Evolutionary conservation across 2,329 filamentous ascomycete genomes (phyloP).

Genomic region (Phoma sp.): DNA sequence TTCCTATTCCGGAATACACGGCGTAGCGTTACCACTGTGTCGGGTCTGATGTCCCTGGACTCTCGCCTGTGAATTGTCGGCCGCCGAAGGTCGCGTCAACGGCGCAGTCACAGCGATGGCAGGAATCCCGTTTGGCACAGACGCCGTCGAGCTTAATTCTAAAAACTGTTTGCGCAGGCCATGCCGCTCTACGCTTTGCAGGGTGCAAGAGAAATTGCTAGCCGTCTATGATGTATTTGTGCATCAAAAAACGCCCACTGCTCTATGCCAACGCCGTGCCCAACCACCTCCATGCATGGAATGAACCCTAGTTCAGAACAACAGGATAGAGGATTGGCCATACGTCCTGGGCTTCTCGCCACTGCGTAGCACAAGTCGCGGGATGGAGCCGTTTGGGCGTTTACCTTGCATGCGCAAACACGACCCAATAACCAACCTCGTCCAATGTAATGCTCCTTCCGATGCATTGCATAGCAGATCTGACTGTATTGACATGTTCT

Average conservation of each 20-base stretch:
- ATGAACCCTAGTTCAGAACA: constrained; percentile 1
- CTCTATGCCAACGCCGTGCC: constrained; percentile 4
- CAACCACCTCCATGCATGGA: constrained; percentile 16
- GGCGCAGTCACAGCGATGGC: constrained; percentile 23
- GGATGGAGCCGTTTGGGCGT: constrained; percentile 31
- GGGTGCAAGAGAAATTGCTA: constrained; percentile 7
- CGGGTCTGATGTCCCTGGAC: constrained; percentile 10
- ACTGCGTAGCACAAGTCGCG: constrained; percentile 21
- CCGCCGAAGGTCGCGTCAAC: constrained; percentile 28
- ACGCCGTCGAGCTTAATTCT: constrained; percentile 29
- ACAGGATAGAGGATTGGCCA: constrained; percentile 1
- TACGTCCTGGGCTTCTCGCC: not conserved
- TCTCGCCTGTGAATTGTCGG: constrained; percentile 24
- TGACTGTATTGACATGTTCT: constrained; percentile 13
- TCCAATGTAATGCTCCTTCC: constrained; percentile 15
- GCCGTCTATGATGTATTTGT: constrained; percentile 23
- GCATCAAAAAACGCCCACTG: not conserved
- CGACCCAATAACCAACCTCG: constrained; percentile 5
- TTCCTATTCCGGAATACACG: constrained; percentile 12
- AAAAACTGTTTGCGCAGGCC: constrained; percentile 13
- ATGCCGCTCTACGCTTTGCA: constrained; percentile 5
- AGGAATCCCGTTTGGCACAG: constrained; percentile 27
- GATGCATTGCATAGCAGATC: constrained; percentile 11
- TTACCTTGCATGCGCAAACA: constrained; percentile 9
- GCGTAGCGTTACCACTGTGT: constrained; percentile 18